Evolutionary conservation across 495 filamentous ascomycete genomes (phyloP).

Genomic region (Neurospora tetrasperma): DNA sequence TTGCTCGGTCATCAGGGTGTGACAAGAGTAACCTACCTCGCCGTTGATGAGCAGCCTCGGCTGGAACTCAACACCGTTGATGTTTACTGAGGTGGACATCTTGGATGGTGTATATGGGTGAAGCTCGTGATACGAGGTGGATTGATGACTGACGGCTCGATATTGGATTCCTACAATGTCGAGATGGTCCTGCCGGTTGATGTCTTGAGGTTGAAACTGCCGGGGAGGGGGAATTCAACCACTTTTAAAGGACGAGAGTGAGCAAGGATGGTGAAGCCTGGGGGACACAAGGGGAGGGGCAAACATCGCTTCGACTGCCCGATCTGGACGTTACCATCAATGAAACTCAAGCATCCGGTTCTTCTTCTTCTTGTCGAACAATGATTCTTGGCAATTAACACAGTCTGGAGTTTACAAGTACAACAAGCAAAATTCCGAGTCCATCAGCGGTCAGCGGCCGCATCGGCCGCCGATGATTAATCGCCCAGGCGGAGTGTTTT

Average conservation of each 20-base stretch:
- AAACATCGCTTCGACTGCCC: neutral
- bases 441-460: neutral
- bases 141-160: neutral
- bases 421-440: neutral
- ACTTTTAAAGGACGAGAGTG: neutral
- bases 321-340: neutral
- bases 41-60: conserved; percentile 30
- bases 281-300: neutral
- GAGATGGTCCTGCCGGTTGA: neutral
- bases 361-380: neutral
- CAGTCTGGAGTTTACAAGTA: neutral
- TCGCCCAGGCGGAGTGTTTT: neutral
- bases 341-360: neutral
- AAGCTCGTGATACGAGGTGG: neutral
- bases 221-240: neutral
- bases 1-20: neutral
- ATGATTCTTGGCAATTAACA: neutral
- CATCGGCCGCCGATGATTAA: neutral
- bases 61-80: neutral
- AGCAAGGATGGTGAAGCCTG: neutral
- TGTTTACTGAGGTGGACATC: neutral
- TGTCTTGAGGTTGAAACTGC: neutral
- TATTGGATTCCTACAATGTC: neutral
- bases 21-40: conserved; percentile 14
- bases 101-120: neutral